Evolutionary conservation across 495 filamentous ascomycete genomes (phyloP).

Genomic region (Pyrenopolyporus hunteri): DNA sequence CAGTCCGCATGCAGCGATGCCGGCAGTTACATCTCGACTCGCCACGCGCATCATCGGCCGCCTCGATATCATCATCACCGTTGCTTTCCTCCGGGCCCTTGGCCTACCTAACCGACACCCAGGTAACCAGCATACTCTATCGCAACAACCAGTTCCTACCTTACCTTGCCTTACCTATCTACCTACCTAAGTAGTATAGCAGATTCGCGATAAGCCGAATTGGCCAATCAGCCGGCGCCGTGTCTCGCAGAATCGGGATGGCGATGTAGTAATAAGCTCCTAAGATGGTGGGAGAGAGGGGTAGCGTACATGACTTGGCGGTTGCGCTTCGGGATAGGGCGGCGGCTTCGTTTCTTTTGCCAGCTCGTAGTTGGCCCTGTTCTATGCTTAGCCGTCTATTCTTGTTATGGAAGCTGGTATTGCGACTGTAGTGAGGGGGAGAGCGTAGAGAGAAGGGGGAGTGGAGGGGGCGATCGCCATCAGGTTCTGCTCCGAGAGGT

Average conservation of each 20-base stretch:
- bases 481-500: too few species aligned
- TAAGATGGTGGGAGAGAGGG: not conserved
- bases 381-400: not conserved
- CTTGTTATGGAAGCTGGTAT: slow-evolving; percentile 20
- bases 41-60: slow-evolving; percentile 16
- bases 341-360: too few species aligned
- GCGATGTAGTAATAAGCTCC: slow-evolving; percentile 2
- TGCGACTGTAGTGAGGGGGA: not conserved
- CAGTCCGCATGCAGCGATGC: slow-evolving; percentile 2
- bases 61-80: slow-evolving; percentile 20
- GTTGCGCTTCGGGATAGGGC: not conserved
- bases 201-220: slow-evolving; percentile 13
- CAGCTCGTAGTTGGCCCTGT: not conserved
- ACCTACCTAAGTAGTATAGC: not conserved
- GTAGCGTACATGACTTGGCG: slow-evolving; percentile 21
- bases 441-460: not conserved
- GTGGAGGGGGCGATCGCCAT: too few species aligned
- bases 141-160: too few species aligned
- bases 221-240: slow-evolving; percentile 27
- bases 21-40: slow-evolving; percentile 4
- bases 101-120: too few species aligned
- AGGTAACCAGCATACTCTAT: too few species aligned
- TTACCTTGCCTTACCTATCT: not conserved
- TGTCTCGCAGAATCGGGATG: too few species aligned
- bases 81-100: not conserved